Evolutionary conservation across 768 basidiomycete genomes (phyloP), one percentile per base, ranked within the genome.

Genomic region (Fibroporia radiculosa): DNA sequence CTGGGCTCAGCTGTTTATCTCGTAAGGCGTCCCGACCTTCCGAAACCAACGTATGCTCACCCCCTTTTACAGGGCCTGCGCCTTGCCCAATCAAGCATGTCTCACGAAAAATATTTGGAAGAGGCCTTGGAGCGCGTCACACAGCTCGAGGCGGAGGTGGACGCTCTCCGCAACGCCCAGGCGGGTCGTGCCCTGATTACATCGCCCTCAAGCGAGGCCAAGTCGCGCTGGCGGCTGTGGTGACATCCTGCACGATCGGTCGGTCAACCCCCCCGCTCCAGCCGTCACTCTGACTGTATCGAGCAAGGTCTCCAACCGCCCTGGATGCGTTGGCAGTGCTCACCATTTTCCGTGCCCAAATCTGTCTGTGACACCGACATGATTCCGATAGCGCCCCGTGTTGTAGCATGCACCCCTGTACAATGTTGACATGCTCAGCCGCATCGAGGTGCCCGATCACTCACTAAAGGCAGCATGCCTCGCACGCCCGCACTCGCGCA

Each of bases 1-100:
- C 69, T 91, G 11, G 88, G 86, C 14, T 87, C 85, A 41, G 83
- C 80, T 7, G 73, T 90, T 45, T 90, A 87, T 64, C 68, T 87
- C 54, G 87, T 85, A 57, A 46, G 74, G 55, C 39, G 24, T 19
- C n/a, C 41, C 19, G 8, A 23, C 23, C 31, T 47, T 8, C 22
- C 20, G 19, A 16, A 28, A 13, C 29, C 11, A 16, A 16, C 44
- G 5, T 13, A 48, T 45, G 31, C n/a, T n/a, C n/a, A n/a, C n/a
- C 29, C 22, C 6, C 18, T 35, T 46, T 40, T 39, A 39, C 54
- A 89, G 87, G 78, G 72, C 36, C 67, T 90, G 31, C 78, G 86
- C 51, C 68, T 87, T 20, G 62, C 71, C 11, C 85, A 81, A 54
- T 66, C 71, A 45, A 68, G 69, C 29, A 66, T 90, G 4, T 74